Evolutionary conservation across 2,329 filamentous ascomycete genomes (phyloP), one percentile per base, ranked within the genome.

Genomic region (Curvularia sp.): DNA sequence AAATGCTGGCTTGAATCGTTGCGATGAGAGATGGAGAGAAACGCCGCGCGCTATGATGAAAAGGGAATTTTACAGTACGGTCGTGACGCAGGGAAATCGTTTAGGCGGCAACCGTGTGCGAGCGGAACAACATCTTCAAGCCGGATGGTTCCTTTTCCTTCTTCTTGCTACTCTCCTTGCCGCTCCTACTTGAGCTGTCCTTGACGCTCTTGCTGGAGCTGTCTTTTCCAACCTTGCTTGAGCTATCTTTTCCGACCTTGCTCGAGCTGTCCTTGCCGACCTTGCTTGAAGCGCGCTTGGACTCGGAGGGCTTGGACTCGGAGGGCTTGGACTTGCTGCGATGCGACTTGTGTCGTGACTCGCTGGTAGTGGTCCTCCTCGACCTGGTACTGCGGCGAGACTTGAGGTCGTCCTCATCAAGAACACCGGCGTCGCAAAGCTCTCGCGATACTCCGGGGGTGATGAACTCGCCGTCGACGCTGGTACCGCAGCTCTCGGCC

Each of bases 381-480:
- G 62, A 63, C 13, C 66, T 54, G 3, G 65, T 59, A 45, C 68
- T 73, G 48, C 74, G 68, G 32, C 76, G 71, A 1, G 75, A 76
- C 66, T 79, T 80, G 60, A 83, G 70, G 56, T 82, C 80, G 18
- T 79, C 77, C 65, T 82, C 80, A n/a, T 79, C 79, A 10, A 83
- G 66, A 5, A 78, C 75, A 12, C 80, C 80, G 23, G 78, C 80
- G 13, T 78, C 78, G 49, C 81, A 77, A 42, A 82, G 70, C 21
- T 78, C 77, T 48, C 73, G 70, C 9, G 78, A 76, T 2, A 86
- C 87, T 3, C 79, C 80, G 0, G 85, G 86, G 3, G 86, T 89
- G 71, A 89, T 84, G 72, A 87, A 87, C 68, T 89, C 87, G 55
- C 86, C 86, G 50, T 89, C 87, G 12, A 88, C 86, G 27, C 83